phyloP scores from a whole-genome alignment of 345 rosid genomes.

The Gossypioides kirkii region DNA sequence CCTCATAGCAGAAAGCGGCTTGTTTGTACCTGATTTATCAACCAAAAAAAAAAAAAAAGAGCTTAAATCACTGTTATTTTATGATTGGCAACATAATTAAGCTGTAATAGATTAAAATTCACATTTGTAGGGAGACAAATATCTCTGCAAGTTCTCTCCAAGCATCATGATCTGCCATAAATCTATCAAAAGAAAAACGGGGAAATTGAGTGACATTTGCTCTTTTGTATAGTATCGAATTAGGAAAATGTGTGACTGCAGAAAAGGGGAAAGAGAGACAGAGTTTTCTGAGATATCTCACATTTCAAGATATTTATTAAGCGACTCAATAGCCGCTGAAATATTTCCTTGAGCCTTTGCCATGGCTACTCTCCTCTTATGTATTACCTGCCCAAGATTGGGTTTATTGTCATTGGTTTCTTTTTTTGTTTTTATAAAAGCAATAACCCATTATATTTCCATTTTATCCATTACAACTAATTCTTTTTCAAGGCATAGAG shows the following conservation, averaged over 20 bases:
- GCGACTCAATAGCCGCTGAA: slow-evolving; percentile 65
- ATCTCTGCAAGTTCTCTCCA: slow-evolving; percentile 99
- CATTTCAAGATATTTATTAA: slow-evolving; percentile 92
- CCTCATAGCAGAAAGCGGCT: slow-evolving; percentile 98
- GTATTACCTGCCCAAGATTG: slow-evolving; percentile 45
- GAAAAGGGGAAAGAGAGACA: not conserved
- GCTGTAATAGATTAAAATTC: slow-evolving; percentile 19
- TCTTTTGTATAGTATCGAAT: not conserved
- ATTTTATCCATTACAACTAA: not conserved
- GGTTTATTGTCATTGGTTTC: slow-evolving; percentile 6
- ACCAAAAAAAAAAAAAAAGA: not conserved
- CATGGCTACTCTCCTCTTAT: slow-evolving; percentile 84
- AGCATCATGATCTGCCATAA: slow-evolving; percentile 99
- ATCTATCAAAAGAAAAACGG: slow-evolving; percentile 34
- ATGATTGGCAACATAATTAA: slow-evolving; percentile 4
- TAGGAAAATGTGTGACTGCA: not conserved
- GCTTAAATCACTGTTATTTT: slow-evolving; percentile 12
- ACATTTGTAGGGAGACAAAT: slow-evolving; percentile 91
- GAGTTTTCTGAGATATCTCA: slow-evolving; percentile 35
- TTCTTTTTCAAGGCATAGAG: not conserved
- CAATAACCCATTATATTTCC: slow-evolving; percentile 8
- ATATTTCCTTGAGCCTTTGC: slow-evolving; percentile 85
- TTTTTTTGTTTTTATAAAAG: not conserved
- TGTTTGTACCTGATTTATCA: slow-evolving; percentile 82
- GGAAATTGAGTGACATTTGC: not conserved